A percentile compares a stretch with the other conserved stretches of the same genome.
phyloP scores from a whole-genome alignment of 1,284 basidiomycete genomes.

The Apiotrichum gracile region DNA sequence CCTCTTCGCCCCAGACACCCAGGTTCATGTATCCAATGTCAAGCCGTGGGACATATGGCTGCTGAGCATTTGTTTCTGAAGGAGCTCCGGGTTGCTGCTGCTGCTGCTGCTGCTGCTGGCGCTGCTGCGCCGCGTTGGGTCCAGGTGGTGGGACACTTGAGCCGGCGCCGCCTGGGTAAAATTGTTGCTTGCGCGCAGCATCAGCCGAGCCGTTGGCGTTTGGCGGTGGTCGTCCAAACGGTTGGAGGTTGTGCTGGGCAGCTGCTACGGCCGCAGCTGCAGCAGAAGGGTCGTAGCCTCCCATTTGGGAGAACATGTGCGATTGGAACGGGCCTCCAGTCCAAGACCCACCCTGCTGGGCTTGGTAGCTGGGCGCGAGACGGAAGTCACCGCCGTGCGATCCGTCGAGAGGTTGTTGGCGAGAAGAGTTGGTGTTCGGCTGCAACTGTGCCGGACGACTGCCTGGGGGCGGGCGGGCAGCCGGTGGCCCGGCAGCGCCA shows the following conservation, averaged over 20 bases:
- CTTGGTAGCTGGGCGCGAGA: slow-evolving; percentile 1
- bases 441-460: not conserved
- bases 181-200: not conserved
- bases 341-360: not conserved
- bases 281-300: not conserved
- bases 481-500: not conserved
- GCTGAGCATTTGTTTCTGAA: not conserved
- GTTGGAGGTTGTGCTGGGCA: not conserved
- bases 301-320: not conserved
- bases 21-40: slow-evolving; percentile 3
- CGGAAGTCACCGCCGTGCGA: not conserved
- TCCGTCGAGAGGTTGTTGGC: not conserved
- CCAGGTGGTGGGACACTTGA: no score
- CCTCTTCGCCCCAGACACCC: not conserved
- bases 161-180: not conserved
- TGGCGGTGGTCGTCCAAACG: not conserved
- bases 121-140: no score
- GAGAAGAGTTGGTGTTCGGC: not conserved
- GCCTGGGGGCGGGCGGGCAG: not conserved
- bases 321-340: not conserved
- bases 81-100: not conserved
- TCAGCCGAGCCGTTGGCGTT: not conserved
- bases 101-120: not conserved
- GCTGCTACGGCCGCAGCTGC: not conserved
- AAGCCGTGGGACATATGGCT: not conserved